A percentile compares a stretch with the other conserved stretches of the same genome.
phyloP scores from a whole-genome alignment of 2,329 filamentous ascomycete genomes.

The Verticillium dahliae region DNA sequence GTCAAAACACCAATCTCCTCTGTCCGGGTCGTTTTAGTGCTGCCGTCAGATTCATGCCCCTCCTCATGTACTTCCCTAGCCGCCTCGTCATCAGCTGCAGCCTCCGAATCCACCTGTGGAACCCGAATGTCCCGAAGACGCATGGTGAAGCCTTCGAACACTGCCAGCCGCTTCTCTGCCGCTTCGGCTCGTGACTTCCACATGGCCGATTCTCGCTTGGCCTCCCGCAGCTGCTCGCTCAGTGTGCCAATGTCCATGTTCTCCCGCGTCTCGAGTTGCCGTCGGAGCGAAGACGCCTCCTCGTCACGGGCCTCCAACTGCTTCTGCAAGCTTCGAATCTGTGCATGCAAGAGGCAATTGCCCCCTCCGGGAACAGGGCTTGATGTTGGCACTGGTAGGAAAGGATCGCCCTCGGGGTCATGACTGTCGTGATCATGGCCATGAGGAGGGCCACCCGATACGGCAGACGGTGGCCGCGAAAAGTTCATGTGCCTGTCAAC shows the following conservation, averaged over 20 bases:
- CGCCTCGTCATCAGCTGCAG: not conserved
- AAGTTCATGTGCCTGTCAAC: constrained; percentile 31
- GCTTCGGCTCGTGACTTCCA: constrained; percentile 51
- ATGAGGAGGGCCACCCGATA: constrained; percentile 9
- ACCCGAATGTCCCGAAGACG: constrained; percentile 21
- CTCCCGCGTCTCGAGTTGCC: constrained; percentile 37
- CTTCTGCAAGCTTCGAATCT: constrained; percentile 41
- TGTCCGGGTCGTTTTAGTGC: not conserved
- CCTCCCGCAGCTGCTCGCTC: constrained; percentile 38
- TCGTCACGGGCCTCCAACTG: constrained; percentile 39
- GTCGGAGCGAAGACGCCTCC: constrained; percentile 35
- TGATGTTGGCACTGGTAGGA: constrained; percentile 4
- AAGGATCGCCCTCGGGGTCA: not conserved
- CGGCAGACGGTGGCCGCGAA: constrained; percentile 23
- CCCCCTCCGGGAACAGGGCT: constrained; percentile 19
- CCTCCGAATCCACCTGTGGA: not conserved
- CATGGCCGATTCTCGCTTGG: constrained; percentile 32
- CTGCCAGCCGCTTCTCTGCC: constrained; percentile 45
- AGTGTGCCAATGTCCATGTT: constrained; percentile 37
- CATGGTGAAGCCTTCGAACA: constrained; percentile 36
- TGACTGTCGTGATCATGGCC: not conserved
- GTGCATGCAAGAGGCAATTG: constrained; percentile 34
- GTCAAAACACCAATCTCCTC: not conserved
- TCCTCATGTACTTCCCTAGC: not conserved
- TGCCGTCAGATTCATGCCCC: not conserved